Conservation (phyloP, 495 filamentous ascomycete genomes). For the Parathielavia hyrcaniae region DNA sequence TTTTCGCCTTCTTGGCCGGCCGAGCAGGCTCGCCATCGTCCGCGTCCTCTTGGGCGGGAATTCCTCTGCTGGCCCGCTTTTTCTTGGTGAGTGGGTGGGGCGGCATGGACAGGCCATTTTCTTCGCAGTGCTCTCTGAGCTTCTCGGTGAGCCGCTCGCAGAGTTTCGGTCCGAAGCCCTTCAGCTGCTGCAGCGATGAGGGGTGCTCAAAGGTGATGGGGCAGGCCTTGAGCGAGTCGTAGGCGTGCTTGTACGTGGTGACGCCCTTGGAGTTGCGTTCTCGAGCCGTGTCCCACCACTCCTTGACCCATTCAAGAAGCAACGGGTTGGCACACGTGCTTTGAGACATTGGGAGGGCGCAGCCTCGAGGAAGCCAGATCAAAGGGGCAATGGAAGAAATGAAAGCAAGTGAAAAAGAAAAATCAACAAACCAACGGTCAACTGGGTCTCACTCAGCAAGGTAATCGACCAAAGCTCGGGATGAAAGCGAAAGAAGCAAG, state of each 20-base stretch:
- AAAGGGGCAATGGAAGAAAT: background rate
- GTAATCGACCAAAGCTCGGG: background rate
- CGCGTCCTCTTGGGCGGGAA: slow-evolving; percentile 24
- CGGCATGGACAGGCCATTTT: slow-evolving; percentile 68
- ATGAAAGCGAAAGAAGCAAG: background rate
- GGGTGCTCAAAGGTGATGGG: slow-evolving; percentile 70
- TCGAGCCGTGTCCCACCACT: slow-evolving; percentile 70
- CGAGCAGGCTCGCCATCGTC: slow-evolving; percentile 40
- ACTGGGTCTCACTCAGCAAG: background rate
- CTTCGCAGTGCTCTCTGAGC: slow-evolving; percentile 57
- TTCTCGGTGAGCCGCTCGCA: slow-evolving; percentile 65
- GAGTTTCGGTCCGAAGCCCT: slow-evolving; percentile 65
- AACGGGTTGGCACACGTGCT: slow-evolving; percentile 62
- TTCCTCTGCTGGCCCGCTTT: slow-evolving; percentile 23
- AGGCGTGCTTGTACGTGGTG: slow-evolving; percentile 71
- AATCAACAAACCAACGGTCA: background rate
- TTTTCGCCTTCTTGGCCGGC: slow-evolving; percentile 58
- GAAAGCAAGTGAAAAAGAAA: slow-evolving; percentile 2
- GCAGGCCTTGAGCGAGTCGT: slow-evolving; percentile 73
- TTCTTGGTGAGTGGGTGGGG: slow-evolving; percentile 41
- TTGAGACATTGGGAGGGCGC: slow-evolving; percentile 25
- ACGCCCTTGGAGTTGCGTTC: slow-evolving; percentile 66
- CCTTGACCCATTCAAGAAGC: slow-evolving; percentile 67
- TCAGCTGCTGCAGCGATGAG: slow-evolving; percentile 63
- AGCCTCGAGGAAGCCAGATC: background rate